Base-by-base conservation (phyloP, 1,139 yeast species). In the Sugiyamaella castrensis region DNA sequence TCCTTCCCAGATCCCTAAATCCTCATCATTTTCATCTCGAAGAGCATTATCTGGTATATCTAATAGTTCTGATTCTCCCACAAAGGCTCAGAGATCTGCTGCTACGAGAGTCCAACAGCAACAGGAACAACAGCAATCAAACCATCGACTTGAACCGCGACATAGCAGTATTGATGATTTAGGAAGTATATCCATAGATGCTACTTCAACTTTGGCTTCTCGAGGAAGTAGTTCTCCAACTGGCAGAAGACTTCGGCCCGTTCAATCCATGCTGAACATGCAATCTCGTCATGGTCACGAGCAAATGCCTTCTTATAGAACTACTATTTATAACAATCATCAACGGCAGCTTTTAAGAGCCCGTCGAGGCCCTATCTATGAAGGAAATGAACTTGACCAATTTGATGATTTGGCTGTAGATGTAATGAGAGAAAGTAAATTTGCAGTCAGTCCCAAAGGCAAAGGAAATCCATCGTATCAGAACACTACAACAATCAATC, bases 331-430 rank as follows among this genome's bases (percentile, higher is more conserved):
- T 5, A 19, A 19, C 24, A 19, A 19, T 19, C 24, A 19, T 19
- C 24, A 19, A 19, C 29, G 46, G 28, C 46, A 35, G 19, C 37
- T 35, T 19, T 27, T 33, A 16, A 24, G 45, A 13, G 47, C 50
- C 8, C 37, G 43, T 26, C 28, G 46, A 12, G 58, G 56, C 10
- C 46, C 46, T 7, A 15, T 34, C 27, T 42, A 35, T 28, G 46
- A 42, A 26, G 70, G 69, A 5, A 53, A 66, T 6, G 71, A 66
- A 43, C 51, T 67, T 30, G 71, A 67, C 45, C 51, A 48, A 9
- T 50, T 67, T 19, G 68, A 59, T 9, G 71, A 67, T 48, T 53
- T 67, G 8, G 55, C 54, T 39, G 50, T 51, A 7, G 55, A 53
- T 27, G 56, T 39, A 4, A 37, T 29, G 19, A 10, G 29, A 15